Evolutionary conservation across 495 filamentous ascomycete species (phyloP).

Genomic region (Hyaloscypha variabilis): DNA sequence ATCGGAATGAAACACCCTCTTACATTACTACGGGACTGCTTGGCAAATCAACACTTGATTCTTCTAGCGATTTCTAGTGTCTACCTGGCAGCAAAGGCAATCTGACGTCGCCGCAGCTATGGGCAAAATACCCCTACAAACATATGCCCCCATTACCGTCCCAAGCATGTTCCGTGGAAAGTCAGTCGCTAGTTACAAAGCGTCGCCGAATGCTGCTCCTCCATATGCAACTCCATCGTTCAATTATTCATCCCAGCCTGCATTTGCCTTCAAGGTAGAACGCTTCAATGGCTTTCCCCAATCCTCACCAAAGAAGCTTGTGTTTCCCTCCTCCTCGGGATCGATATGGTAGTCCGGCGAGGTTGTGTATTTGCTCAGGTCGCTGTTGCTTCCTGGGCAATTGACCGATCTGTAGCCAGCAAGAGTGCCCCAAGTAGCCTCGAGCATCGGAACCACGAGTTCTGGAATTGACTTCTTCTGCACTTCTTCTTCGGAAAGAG

Average conservation of each 20-base stretch:
- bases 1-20: not conserved
- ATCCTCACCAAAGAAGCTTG: conserved; percentile 1
- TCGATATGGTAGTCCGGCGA: not conserved
- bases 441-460: not conserved
- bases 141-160: not conserved
- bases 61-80: not conserved
- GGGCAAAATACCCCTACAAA: not conserved
- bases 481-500: not conserved
- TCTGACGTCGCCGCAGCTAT: not conserved
- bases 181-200: not conserved
- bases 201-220: not conserved
- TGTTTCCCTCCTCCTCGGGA: not conserved
- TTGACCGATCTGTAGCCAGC: not conserved
- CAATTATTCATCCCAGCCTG: not conserved
- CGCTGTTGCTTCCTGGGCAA: not conserved
- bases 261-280: not conserved
- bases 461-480: not conserved
- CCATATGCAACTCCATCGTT: not conserved
- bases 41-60: not conserved
- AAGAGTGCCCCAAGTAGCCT: not conserved
- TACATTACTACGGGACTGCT: not conserved
- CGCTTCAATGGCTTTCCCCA: not conserved
- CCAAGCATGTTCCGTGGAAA: not conserved
- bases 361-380: not conserved
- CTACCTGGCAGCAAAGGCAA: not conserved